Percentiles rank a stretch among this genome's conserved stretches.
Evolutionary conservation across 257 asterid species (phyloP).

Genomic region (Solanum appendiculatum): DNA sequence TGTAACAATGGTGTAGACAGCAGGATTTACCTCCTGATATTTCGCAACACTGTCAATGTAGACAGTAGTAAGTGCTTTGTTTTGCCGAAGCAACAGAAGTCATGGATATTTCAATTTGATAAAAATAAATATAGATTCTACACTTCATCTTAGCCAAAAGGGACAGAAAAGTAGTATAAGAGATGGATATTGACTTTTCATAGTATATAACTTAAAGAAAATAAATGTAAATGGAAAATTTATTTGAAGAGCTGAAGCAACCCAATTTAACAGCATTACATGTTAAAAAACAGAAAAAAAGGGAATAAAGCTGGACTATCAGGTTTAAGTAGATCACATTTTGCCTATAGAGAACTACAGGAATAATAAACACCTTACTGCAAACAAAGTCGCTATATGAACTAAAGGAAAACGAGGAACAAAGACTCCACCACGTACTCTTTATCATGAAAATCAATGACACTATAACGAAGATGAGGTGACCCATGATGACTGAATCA

Average conservation of each 20-base stretch:
- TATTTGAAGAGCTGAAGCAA: neutral
- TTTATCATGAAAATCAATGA: neutral
- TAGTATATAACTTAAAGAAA: neutral
- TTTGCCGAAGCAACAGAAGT: neutral
- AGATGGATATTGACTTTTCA: neutral
- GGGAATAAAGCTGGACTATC: neutral
- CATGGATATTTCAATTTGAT: neutral
- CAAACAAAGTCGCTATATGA: neutral
- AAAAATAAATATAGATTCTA: neutral
- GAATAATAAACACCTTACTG: neutral
- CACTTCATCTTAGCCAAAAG: neutral
- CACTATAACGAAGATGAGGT: neutral
- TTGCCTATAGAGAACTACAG: neutral
- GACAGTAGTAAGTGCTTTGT: neutral
- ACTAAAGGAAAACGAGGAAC: neutral
- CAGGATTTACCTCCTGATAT: slow-evolving; percentile 97
- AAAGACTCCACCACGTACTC: neutral
- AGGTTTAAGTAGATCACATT: neutral
- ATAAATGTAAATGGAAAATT: neutral
- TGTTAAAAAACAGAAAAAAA: neutral
- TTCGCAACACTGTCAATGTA: slow-evolving; percentile 65
- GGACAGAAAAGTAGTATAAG: neutral
- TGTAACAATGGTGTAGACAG: slow-evolving; percentile 84
- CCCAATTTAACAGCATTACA: neutral
- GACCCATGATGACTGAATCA: neutral